Evolutionary conservation across 345 rosid genomes (phyloP).

Genomic region (Turritis glabra): DNA sequence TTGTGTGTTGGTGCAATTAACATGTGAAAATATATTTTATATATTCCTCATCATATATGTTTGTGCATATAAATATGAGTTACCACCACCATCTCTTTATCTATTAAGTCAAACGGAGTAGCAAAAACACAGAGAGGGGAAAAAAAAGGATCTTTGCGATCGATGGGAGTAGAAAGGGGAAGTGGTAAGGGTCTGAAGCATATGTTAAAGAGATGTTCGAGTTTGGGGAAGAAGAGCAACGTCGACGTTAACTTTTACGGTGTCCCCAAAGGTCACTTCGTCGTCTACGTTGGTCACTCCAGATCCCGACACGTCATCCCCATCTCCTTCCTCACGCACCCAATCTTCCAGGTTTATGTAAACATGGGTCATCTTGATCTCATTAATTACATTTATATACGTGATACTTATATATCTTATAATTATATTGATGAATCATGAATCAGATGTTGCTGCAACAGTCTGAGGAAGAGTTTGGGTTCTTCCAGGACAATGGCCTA

Average conservation of each 20-base stretch:
- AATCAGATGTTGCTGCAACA: slow-evolving; percentile 35
- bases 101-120: slow-evolving; percentile 2
- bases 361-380: neutral
- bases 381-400: neutral
- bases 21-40: slow-evolving; percentile 13
- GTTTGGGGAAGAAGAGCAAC: slow-evolving; percentile 56
- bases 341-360: slow-evolving; percentile 52
- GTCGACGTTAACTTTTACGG: slow-evolving; percentile 47
- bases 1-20: slow-evolving; percentile 18
- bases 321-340: slow-evolving; percentile 65
- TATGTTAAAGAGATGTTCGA: slow-evolving; percentile 59
- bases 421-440: no score
- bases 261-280: slow-evolving; percentile 91
- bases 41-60: neutral
- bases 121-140: neutral
- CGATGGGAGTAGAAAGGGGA: slow-evolving; percentile 30
- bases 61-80: slow-evolving; percentile 33
- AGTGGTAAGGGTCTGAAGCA: slow-evolving; percentile 40
- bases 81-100: slow-evolving; percentile 17
- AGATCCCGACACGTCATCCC: slow-evolving; percentile 77
- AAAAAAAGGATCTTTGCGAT: neutral
- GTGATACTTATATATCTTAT: neutral
- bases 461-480: slow-evolving; percentile 42
- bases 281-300: slow-evolving; percentile 77
- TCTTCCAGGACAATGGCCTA: slow-evolving; percentile 31